Evolutionary conservation across 2,329 filamentous ascomycete species (phyloP).

Genomic region (Fusarium chuoi): DNA sequence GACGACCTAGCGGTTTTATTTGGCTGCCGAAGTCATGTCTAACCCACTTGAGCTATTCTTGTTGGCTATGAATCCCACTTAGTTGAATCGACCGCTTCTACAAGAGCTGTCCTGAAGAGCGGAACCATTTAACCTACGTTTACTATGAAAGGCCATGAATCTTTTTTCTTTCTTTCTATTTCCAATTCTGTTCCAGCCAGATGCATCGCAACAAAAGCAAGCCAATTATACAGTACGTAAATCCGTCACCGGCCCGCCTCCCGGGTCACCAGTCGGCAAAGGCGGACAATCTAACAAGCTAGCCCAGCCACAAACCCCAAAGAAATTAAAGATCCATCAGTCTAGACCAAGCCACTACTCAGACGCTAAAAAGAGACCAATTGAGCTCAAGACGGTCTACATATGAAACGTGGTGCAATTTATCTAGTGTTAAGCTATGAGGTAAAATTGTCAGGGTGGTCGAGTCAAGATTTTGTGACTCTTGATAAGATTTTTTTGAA

Average conservation of each 20-base stretch:
- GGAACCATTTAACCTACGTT: too few relatives aligned
- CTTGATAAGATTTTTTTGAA: fast-evolving
- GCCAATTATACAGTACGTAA: fast-evolving
- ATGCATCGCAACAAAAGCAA: not conserved
- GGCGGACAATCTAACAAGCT: fast-evolving
- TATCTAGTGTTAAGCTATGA: not conserved
- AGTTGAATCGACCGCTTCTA: too few relatives aligned
- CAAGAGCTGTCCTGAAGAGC: too few relatives aligned
- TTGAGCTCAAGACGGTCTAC: not conserved
- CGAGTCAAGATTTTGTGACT: not conserved
- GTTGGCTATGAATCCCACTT: too few relatives aligned
- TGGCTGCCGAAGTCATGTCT: fast-evolving
- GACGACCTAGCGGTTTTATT: too few relatives aligned
- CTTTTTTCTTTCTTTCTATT: not conserved
- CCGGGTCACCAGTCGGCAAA: not conserved
- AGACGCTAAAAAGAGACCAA: not conserved
- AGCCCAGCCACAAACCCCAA: not conserved
- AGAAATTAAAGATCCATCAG: too few relatives aligned
- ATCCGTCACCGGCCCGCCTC: not conserved
- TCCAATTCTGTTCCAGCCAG: fast-evolving
- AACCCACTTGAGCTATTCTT: too few relatives aligned
- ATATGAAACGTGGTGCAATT: not conserved
- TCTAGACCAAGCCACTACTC: not conserved
- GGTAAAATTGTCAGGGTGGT: not conserved
- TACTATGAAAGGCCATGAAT: fast-evolving